phyloP scores from a whole-genome alignment of 2,329 filamentous ascomycete genomes.

The Aurifilum marmelostoma region DNA sequence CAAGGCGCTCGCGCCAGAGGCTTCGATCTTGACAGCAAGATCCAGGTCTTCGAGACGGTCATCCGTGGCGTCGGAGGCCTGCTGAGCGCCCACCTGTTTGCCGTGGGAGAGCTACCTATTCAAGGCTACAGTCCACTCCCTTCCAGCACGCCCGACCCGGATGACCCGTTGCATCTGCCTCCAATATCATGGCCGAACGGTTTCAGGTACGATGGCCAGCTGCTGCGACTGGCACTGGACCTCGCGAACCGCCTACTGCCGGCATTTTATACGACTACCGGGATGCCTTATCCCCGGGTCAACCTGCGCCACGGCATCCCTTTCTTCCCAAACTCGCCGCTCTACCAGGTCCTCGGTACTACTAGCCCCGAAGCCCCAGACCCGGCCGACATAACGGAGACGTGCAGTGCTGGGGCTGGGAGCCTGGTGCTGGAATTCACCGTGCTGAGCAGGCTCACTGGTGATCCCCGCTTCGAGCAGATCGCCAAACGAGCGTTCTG shows the following conservation, averaged over 20 bases:
- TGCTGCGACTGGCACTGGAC: slow-evolving; percentile 87
- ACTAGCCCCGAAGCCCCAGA: slow-evolving; percentile 42
- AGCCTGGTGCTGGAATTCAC: slow-evolving; percentile 94
- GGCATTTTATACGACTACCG: slow-evolving; percentile 88
- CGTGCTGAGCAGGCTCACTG: slow-evolving; percentile 84
- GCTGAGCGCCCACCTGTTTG: slow-evolving; percentile 91
- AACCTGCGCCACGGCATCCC: slow-evolving; percentile 90
- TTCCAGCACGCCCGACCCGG: slow-evolving; percentile 34
- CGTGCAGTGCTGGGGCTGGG: slow-evolving; percentile 94
- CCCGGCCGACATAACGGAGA: slow-evolving; percentile 81
- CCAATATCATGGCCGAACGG: slow-evolving; percentile 75
- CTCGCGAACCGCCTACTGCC: slow-evolving; percentile 82
- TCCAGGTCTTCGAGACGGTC: slow-evolving; percentile 97
- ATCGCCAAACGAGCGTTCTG: slow-evolving; percentile 92
- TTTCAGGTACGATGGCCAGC: slow-evolving; percentile 84
- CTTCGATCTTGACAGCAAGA: slow-evolving; percentile 96
- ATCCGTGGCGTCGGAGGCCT: slow-evolving; percentile 91
- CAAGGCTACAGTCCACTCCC: slow-evolving; percentile 67
- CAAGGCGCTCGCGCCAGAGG: slow-evolving; percentile 74
- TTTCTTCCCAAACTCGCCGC: slow-evolving; percentile 85
- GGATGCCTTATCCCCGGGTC: slow-evolving; percentile 91
- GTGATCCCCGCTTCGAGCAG: slow-evolving; percentile 85
- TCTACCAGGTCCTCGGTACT: slow-evolving; percentile 59
- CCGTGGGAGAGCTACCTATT: slow-evolving; percentile 87
- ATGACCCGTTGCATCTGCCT: slow-evolving; percentile 49